Base-by-base conservation (phyloP, 139 green algal genomes). In the Micromonas pusilla region DNA sequence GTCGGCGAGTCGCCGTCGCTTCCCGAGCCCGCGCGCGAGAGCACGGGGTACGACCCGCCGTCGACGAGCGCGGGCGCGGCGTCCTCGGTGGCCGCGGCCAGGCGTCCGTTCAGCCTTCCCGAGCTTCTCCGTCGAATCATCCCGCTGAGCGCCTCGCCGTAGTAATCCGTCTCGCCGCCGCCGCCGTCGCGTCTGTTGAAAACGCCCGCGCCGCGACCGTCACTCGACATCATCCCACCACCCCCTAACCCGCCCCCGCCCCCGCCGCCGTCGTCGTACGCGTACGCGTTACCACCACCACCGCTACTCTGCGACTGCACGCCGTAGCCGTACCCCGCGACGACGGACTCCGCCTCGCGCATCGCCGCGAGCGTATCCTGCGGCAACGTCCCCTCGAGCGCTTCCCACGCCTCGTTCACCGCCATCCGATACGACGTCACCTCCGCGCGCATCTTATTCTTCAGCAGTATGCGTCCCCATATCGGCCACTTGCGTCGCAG, bases 391-490 rank as follows among this genome's bases (percentile, higher is more conserved):
- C 33, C 38, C 9, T 75, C 68, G 23, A 75, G 5, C 68, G 33
- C 68, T 33, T 75, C 38, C 68, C 68, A 75, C 36, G 68, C 68
- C 68, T 75, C 68, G 68, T 75, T 75, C 37, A 75, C 2, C 3
- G 68, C 68, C 37, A 63, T 23, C 2, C 68, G 26, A 62, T 75
- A 75, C 9, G 37, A 63, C 20, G 23, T 63, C 68, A 75, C 68
- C 37, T 75, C 68, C 13, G 26, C 53, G 19, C 30, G 26, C 36
- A 62, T 39, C 6, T 75, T 75, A 62, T 75, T 75, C 37, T 75
- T 60, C 23, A 39, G 34, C 36, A 75, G 38, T 19, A 75, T 23
- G 20, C 62, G 60, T 13, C 37, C 68, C 68, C 45, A 57, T 9
- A 57, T 57, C 9, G 45, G 45, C 45, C 45, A 57, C 45, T 57